phyloP scores from a whole-genome alignment of 129 eudicot genomes.

The Kitagawia praeruptora region DNA sequence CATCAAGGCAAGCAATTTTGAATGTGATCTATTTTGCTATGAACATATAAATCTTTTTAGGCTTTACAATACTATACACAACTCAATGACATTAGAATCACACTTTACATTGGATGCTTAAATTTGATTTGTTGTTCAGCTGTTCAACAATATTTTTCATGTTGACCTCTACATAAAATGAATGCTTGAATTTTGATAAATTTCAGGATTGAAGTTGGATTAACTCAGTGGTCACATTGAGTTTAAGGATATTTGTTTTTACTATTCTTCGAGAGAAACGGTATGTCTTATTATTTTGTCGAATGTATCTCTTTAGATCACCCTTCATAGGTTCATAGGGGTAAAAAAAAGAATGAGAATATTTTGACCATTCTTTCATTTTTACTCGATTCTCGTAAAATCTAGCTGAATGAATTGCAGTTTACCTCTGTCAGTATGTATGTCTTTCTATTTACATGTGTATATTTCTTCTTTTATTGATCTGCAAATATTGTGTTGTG shows the following conservation, averaged over 20 bases:
- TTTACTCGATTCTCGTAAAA: background rate
- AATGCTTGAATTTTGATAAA: slow-evolving; percentile 17
- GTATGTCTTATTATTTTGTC: slow-evolving; percentile 30
- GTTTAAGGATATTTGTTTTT: slow-evolving; percentile 62
- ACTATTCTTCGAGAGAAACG: slow-evolving; percentile 69
- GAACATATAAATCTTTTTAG: background rate
- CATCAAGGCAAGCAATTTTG: slow-evolving; percentile 51
- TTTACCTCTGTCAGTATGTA: background rate
- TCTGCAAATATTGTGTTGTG: too few species aligned
- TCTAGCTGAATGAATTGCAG: background rate
- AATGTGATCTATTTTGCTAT: background rate
- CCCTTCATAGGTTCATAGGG: too few species aligned
- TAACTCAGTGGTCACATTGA: slow-evolving; percentile 60
- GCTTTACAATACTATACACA: background rate
- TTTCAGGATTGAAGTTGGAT: slow-evolving; percentile 62
- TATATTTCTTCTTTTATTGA: background rate
- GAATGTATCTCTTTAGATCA: background rate
- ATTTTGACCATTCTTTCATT: background rate
- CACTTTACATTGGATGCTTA: background rate
- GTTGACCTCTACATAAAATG: background rate
- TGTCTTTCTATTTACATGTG: background rate
- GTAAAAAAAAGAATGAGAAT: too few species aligned
- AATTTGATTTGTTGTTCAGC: background rate
- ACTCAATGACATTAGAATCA: background rate
- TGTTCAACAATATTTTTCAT: background rate